Conservation (phyloP, 768 basidiomycete genomes). For the Gloeophyllum trabeum region DNA sequence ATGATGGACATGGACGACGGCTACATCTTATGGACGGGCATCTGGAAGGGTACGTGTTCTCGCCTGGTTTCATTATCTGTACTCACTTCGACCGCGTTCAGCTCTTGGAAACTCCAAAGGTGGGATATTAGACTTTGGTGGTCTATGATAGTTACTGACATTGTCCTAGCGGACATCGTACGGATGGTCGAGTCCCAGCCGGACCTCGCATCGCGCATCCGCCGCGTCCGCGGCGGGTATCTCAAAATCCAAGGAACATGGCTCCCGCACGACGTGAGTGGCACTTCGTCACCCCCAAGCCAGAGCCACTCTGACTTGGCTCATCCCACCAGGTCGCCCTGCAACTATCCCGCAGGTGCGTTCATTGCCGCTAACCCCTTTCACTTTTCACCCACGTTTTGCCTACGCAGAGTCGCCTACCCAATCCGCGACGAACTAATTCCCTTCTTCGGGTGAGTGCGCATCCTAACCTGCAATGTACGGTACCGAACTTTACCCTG, state of each 20-base stretch:
- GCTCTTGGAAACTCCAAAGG: constrained; percentile 87
- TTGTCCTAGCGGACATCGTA: constrained; percentile 68
- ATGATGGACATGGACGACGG: constrained; percentile 96
- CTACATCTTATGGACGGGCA: constrained; percentile 86
- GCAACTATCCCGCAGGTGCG: constrained; percentile 67
- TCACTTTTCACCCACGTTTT: not conserved
- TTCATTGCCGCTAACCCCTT: constrained; percentile 5
- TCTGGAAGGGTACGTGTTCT: constrained; percentile 70
- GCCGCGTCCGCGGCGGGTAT: constrained; percentile 79
- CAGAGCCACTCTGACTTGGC: not conserved
- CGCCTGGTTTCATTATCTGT: not conserved
- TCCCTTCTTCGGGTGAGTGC: constrained; percentile 73
- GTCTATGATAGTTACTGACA: constrained; percentile 4
- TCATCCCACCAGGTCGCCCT: constrained; percentile 50
- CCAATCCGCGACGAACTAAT: constrained; percentile 76
- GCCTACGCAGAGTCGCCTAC: constrained; percentile 66
- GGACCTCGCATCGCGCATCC: constrained; percentile 71
- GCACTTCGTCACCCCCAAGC: constrained; percentile 3
- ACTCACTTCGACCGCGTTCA: constrained; percentile 17
- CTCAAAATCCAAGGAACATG: constrained; percentile 91
- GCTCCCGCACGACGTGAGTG: constrained; percentile 80
- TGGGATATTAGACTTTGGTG: constrained; percentile 15
- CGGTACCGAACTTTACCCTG: constrained; percentile 11
- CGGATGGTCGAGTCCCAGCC: constrained; percentile 91
- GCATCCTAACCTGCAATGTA: constrained; percentile 1